A percentile compares a stretch with the other conserved stretches of the same genome.
Evolutionary conservation across 2,329 filamentous ascomycete species (phyloP).

Genomic region (Alternaria brassicicola): DNA sequence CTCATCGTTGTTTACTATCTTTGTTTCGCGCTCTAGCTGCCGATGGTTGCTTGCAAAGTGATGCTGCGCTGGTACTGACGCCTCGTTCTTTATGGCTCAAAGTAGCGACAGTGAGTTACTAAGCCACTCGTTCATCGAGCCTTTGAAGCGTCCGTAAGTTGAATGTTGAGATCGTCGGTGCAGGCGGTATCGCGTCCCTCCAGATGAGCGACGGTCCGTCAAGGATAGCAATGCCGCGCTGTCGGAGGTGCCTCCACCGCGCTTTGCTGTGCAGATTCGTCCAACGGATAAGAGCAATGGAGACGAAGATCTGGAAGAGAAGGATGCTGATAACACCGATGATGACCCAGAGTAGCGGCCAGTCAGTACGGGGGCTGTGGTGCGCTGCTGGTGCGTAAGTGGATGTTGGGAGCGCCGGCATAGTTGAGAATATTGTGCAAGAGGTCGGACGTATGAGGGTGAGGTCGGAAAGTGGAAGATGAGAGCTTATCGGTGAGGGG

Average conservation of each 20-base stretch:
- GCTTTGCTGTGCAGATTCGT: conserved; percentile 15
- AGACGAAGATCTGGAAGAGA: conserved; percentile 1
- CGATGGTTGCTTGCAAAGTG: neutral
- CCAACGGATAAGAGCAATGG: conserved; percentile 1
- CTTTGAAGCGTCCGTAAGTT: conserved; percentile 4
- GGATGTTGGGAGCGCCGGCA: neutral
- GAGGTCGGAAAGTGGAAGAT: neutral
- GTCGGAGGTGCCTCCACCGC: conserved; percentile 13
- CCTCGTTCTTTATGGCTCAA: neutral
- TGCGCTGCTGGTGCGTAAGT: neutral
- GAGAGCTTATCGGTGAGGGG: neutral
- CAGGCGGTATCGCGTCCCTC: conserved; percentile 15
- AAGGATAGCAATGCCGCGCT: conserved; percentile 21
- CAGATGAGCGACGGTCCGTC: conserved; percentile 17
- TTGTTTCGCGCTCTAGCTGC: neutral
- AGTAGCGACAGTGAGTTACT: neutral
- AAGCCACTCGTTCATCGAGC: neutral
- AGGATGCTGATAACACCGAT: conserved; percentile 7
- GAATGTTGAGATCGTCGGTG: conserved; percentile 8
- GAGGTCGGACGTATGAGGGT: neutral
- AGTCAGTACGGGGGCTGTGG: neutral
- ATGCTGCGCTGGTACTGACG: neutral
- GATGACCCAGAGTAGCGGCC: conserved; percentile 7
- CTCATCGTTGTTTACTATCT: neutral
- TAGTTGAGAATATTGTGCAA: neutral